These are phyloP conservation scores for Xylona heveae DNA, from an alignment of 495 filamentous ascomycete genomes.

Conservation along the genomic window DNA sequence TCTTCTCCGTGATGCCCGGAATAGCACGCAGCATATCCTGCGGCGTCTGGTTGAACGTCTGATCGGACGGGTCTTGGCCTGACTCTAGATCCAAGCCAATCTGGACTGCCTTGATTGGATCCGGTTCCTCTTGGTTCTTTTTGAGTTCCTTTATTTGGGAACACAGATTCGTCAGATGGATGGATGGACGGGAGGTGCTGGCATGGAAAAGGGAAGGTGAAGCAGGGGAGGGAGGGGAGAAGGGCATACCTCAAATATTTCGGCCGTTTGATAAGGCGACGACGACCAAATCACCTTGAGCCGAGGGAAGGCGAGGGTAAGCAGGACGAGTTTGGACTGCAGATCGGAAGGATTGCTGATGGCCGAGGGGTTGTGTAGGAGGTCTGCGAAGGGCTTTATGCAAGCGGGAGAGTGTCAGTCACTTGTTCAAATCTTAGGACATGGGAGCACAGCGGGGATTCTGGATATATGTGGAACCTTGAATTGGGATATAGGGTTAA, in stretches of 20 bases:
- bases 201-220: too few relatives aligned
- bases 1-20: slow-evolving; percentile 68
- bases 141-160: too few relatives aligned
- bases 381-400: slow-evolving; percentile 16
- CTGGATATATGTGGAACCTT: not conserved
- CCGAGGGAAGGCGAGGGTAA: slow-evolving; percentile 79
- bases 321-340: slow-evolving; percentile 77
- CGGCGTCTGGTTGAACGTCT: slow-evolving; percentile 44
- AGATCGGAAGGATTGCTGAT: slow-evolving; percentile 28
- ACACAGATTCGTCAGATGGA: too few relatives aligned
- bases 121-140: slow-evolving; percentile 68
- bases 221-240: too few relatives aligned
- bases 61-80: slow-evolving; percentile 32
- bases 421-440: not conserved
- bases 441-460: not conserved
- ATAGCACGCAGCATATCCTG: slow-evolving; percentile 78
- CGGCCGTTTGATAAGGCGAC: slow-evolving; percentile 85
- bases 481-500: not conserved
- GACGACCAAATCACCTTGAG: slow-evolving; percentile 86
- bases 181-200: too few relatives aligned
- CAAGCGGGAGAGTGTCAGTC: not conserved
- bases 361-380: slow-evolving; percentile 3
- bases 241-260: slow-evolving; percentile 97
- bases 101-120: slow-evolving; percentile 69
- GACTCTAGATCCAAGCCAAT: slow-evolving; percentile 46